Evolutionary conservation across 139 green algal genomes (phyloP).

Genomic region (Picochlorum sp.): DNA sequence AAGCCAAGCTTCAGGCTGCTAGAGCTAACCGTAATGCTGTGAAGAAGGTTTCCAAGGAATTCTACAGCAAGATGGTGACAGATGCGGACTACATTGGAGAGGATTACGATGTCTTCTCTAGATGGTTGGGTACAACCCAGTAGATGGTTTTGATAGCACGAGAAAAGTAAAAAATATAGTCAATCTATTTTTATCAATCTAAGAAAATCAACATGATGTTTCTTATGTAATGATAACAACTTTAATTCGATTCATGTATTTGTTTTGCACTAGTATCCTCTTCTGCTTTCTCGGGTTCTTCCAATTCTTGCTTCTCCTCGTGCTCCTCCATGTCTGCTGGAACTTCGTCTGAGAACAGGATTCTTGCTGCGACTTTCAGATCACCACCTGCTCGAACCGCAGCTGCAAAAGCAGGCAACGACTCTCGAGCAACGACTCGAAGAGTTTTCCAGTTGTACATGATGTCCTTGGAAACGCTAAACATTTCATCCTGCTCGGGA

Average conservation of each 20-base stretch:
- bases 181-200: too few species aligned
- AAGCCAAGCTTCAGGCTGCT: constrained; percentile 35
- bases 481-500: constrained; percentile 20
- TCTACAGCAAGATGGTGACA: constrained; percentile 63
- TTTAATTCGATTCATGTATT: not conserved
- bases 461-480: constrained; percentile 15
- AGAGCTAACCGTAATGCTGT: constrained; percentile 24
- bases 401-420: constrained; percentile 17
- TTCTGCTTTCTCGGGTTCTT: not conserved
- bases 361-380: constrained; percentile 26
- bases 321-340: constrained; percentile 1
- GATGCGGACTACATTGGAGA: constrained; percentile 82
- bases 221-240: not conserved
- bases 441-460: constrained; percentile 24
- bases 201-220: too few species aligned
- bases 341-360: constrained; percentile 26
- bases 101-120: constrained; percentile 86
- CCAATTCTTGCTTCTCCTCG: not conserved
- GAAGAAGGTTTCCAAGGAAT: constrained; percentile 43
- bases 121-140: constrained; percentile 51
- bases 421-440: constrained; percentile 27
- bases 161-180: too few species aligned
- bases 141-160: not conserved
- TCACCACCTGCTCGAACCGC: constrained; percentile 20
- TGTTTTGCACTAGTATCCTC: not conserved